These are phyloP conservation scores for Penicillium samsonianum DNA, from an alignment of 495 filamentous ascomycete species.

Conservation along the genomic window DNA sequence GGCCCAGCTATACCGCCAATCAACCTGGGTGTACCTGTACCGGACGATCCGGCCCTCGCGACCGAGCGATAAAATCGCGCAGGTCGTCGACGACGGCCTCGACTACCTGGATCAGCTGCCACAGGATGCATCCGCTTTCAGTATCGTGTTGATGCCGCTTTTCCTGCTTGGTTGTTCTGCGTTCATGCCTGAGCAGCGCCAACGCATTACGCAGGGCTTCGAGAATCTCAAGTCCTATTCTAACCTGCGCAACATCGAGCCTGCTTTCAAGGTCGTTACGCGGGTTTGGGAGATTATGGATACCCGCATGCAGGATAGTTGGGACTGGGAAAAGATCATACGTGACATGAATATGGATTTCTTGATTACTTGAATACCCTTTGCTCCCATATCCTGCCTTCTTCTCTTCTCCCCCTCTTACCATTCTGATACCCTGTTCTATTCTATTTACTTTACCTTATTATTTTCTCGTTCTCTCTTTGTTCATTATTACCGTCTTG, in stretches of 20 bases:
- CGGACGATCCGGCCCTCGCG: slow-evolving; percentile 79
- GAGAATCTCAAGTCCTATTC: slow-evolving; percentile 73
- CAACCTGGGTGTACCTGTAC: slow-evolving; percentile 87
- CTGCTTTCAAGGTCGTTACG: slow-evolving; percentile 72
- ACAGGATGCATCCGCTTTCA: slow-evolving; percentile 64
- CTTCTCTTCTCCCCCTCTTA: background rate
- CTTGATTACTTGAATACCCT: slow-evolving; percentile 60
- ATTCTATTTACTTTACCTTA: background rate
- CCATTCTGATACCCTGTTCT: slow-evolving; percentile 10
- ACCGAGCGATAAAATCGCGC: slow-evolving; percentile 64
- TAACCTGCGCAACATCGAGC: slow-evolving; percentile 77
- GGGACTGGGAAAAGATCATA: slow-evolving; percentile 91
- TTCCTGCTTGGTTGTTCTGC: slow-evolving; percentile 88
- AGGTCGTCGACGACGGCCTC: slow-evolving; percentile 79
- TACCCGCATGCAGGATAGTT: slow-evolving; percentile 67
- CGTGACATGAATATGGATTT: slow-evolving; percentile 78
- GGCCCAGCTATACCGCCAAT: slow-evolving; percentile 82
- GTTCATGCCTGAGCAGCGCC: slow-evolving; percentile 67
- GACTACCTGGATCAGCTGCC: slow-evolving; percentile 62
- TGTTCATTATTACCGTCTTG: background rate
- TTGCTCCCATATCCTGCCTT: slow-evolving; percentile 15
- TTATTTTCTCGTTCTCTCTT: background rate
- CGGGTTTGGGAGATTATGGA: slow-evolving; percentile 85
- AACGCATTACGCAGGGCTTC: slow-evolving; percentile 68
- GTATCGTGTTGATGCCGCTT: slow-evolving; percentile 82